Percentiles rank a stretch among this genome's conserved stretches.
phyloP scores from a whole-genome alignment of 768 basidiomycete genomes.

The Boletus vermiculosoides region DNA sequence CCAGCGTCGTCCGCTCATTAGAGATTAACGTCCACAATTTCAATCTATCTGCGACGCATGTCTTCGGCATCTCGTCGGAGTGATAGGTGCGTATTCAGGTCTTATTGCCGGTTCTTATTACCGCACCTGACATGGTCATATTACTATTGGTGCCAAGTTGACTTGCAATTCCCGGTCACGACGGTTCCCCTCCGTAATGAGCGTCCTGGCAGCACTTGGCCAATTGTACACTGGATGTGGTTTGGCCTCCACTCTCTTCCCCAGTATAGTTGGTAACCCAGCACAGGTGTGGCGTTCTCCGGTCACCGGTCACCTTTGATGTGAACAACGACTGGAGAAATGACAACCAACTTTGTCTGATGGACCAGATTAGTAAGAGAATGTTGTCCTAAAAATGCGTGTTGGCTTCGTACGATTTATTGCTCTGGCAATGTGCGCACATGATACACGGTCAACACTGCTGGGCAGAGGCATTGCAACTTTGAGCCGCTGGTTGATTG shows the following conservation, averaged over 20 bases:
- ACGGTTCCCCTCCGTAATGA: neutral
- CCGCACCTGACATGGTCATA: neutral
- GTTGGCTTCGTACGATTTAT: neutral
- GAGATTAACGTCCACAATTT: slow-evolving; percentile 26
- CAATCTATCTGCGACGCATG: slow-evolving; percentile 7
- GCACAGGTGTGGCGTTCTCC: neutral
- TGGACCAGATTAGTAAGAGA: neutral
- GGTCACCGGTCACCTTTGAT: neutral
- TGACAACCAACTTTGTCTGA: neutral
- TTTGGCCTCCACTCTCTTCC: too few relatives aligned
- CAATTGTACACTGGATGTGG: too few relatives aligned
- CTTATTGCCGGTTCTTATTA: neutral
- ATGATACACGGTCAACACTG: neutral
- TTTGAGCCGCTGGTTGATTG: neutral
- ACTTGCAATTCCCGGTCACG: neutral
- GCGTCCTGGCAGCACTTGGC: neutral
- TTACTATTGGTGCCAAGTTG: neutral
- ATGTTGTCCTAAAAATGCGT: too few relatives aligned
- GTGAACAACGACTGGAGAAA: neutral
- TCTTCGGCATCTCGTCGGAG: neutral
- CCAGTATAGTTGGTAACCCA: neutral
- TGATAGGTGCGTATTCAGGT: neutral
- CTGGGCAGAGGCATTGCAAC: neutral
- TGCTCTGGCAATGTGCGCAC: neutral
- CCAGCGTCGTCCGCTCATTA: neutral